Evolutionary conservation across 163 green algal species (phyloP), one percentile per base, ranked within the genome.

Genomic region (Chlamydomonas reinhardtii): DNA sequence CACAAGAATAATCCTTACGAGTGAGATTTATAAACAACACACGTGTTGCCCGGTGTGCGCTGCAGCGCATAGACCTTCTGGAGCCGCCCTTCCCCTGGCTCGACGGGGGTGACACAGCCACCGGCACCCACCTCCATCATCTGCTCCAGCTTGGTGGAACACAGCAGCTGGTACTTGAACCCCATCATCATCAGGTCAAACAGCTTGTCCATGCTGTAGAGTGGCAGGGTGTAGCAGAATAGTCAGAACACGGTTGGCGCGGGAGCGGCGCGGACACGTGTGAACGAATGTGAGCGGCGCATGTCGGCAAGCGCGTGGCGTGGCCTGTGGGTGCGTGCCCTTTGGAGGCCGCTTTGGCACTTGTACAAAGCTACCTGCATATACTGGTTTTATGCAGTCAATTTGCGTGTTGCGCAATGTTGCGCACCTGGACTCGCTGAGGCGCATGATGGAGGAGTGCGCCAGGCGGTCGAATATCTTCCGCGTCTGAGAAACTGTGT

Each of bases 151-250:
- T 79, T 69, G 9, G 80, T 84, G 72, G 86, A 91, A 59, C 87
- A 94, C 43, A 95, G 48, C 6, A 96, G 76, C 89, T 96, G 94
- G 86, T 95, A 97, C 89, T 97, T 97, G 86, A 95, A 84, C 19
- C 93, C 95, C 95, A 96, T 97, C 12, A 94, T 72, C 91, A 97
- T 97, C n/a, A 97, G 88, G 84, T 97, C 95, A 86, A 94, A 97
- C 32, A 97, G 91, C 83, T 96, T 96, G 84, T 96, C 94, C 94
- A 97, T 96, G 89, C 91, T 96, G 48, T 56, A 22, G 2, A 20
- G 48, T 14, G 48, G 48, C 56, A 11, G 17, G 68, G 69, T 89
- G 0, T 56, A 37, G 78, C 3, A 43, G 3, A 66, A n/a, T n/a
- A n/a, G n/a, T n/a, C n/a, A n/a, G n/a, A n/a, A n/a, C n/a, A n/a